These are phyloP conservation scores for Russula abietina DNA, from an alignment of 768 basidiomycete species.

Conservation along the genomic window DNA sequence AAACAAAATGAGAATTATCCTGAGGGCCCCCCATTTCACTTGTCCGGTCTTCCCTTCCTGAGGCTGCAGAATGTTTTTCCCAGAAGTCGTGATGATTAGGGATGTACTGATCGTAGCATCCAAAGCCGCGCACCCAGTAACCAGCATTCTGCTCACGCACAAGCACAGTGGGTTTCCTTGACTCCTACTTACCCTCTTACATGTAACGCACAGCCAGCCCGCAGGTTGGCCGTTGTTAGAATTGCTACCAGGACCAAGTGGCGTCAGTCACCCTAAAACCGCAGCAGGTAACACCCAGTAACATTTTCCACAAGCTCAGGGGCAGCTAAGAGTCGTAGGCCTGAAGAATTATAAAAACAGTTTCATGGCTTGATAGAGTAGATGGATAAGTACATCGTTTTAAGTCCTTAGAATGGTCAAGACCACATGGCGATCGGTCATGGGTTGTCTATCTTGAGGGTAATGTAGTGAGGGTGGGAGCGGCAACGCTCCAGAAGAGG, in stretches of 20 bases:
- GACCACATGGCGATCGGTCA: neutral
- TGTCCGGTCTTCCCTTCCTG: neutral
- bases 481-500: neutral
- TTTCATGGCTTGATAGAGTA: neutral
- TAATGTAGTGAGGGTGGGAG: neutral
- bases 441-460: neutral
- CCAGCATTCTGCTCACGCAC: neutral
- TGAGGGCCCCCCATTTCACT: neutral
- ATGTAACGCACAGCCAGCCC: neutral
- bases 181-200: neutral
- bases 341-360: neutral
- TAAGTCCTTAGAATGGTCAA: neutral
- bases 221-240: neutral
- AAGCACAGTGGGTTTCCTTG: neutral
- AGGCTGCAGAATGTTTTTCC: neutral
- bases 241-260: neutral
- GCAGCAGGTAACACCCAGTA: neutral
- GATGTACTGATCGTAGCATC: neutral
- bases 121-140: neutral
- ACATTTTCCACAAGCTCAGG: neutral
- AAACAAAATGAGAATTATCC: neutral
- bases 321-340: neutral
- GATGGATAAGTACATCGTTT: neutral
- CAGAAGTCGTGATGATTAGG: neutral
- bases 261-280: neutral